phyloP scores from a whole-genome alignment of 495 filamentous ascomycete species.

The Terfezia claveryi region DNA sequence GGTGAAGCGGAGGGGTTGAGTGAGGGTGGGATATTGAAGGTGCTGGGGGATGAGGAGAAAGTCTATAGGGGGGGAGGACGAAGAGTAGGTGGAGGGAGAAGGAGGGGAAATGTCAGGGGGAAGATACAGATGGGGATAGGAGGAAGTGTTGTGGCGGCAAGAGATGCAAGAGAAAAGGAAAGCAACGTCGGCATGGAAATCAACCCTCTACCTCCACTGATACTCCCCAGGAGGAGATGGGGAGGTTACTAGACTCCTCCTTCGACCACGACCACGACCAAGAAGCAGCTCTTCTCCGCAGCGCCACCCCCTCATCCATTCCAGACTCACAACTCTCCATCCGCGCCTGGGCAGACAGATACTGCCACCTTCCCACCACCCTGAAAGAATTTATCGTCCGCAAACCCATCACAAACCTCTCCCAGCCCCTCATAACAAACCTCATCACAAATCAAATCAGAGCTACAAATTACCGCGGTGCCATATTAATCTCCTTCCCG shows the following conservation, averaged over 20 bases:
- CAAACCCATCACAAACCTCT: constrained; percentile 1
- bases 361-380: constrained; percentile 13
- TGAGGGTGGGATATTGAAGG: background rate
- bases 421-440: constrained; percentile 21
- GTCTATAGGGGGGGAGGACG: constrained; percentile 8
- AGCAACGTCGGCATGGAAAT: too few species aligned
- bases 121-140: too few species aligned
- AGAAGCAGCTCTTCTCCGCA: background rate
- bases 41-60: background rate
- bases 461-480: constrained; percentile 38
- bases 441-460: constrained; percentile 28
- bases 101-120: too few species aligned
- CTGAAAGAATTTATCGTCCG: constrained; percentile 10
- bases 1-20: background rate
- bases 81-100: background rate
- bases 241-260: too few species aligned
- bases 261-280: background rate
- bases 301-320: background rate
- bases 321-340: background rate
- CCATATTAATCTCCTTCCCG: constrained; percentile 30
- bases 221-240: too few species aligned
- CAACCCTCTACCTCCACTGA: too few species aligned
- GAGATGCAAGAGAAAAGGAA: too few species aligned
- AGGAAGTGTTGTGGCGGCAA: too few species aligned
- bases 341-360: constrained; percentile 9